Percentiles rank a stretch among this genome's conserved stretches.
These are phyloP conservation scores for Cyclotella atomus DNA, from an alignment of 108 stramenopile species.

Conservation along the genomic window DNA sequence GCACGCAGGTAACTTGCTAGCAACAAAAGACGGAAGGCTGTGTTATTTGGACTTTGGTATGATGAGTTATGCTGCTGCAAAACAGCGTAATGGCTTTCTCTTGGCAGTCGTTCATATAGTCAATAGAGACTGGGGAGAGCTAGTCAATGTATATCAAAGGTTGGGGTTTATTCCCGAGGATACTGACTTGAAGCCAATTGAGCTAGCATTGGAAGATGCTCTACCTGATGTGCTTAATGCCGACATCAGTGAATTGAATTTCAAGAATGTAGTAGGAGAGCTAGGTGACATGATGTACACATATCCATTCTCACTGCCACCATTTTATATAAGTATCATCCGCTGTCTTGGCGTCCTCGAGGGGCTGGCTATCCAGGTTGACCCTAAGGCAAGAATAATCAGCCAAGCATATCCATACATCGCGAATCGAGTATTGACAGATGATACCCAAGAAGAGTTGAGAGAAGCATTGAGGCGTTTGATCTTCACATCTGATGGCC, in stretches of 20 bases:
- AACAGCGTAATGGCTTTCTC: conserved; percentile 93
- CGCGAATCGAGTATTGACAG: conserved; percentile 92
- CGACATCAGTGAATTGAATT: conserved; percentile 93
- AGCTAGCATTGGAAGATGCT: conserved; percentile 85
- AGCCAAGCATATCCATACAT: conserved; percentile 95
- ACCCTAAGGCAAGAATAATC: conserved; percentile 89
- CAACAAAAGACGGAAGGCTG: conserved; percentile 79
- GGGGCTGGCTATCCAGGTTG: conserved; percentile 95
- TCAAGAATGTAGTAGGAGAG: conserved; percentile 95
- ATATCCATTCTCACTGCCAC: conserved; percentile 95
- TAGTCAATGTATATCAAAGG: conserved; percentile 83
- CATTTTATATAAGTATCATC: conserved; percentile 98
- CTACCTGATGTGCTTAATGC: conserved; percentile 94
- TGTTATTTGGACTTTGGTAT: conserved; percentile 97
- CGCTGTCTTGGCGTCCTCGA: conserved; percentile 96
- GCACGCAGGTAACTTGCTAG: conserved; percentile 87
- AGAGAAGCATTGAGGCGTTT: conserved; percentile 84
- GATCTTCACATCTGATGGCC: conserved; percentile 81
- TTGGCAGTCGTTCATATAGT: conserved; percentile 97
- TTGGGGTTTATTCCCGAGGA: conserved; percentile 94
- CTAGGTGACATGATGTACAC: conserved; percentile 98
- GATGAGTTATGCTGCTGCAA: conserved; percentile 90
- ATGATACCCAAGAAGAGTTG: conserved; percentile 81
- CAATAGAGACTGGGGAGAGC: conserved; percentile 91
- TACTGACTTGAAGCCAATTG: conserved; percentile 88